Evolutionary conservation across 768 basidiomycete species (phyloP).

Genomic region (Psilocybe cyanescens): DNA sequence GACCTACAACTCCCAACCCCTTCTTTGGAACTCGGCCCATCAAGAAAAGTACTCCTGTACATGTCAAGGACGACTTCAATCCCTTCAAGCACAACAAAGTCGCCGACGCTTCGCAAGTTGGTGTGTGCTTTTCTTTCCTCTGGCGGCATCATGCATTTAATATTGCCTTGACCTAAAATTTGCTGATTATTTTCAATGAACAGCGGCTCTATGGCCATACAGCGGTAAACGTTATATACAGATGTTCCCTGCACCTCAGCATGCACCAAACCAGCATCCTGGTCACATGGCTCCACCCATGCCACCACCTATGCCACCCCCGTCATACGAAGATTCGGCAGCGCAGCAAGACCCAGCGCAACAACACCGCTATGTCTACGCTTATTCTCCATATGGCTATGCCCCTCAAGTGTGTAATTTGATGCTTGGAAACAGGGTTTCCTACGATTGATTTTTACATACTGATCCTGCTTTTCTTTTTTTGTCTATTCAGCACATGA

Average conservation of each 20-base stretch:
- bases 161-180: background rate
- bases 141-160: background rate
- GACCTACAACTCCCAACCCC: slow-evolving; percentile 68
- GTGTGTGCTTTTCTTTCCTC: slow-evolving; percentile 50
- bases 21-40: slow-evolving; percentile 86
- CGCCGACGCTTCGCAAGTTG: slow-evolving; percentile 69
- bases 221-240: slow-evolving; percentile 83
- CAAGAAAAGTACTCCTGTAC: slow-evolving; percentile 77
- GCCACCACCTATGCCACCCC: slow-evolving; percentile 72
- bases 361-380: slow-evolving; percentile 65
- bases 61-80: slow-evolving; percentile 96
- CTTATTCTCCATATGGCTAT: slow-evolving; percentile 78
- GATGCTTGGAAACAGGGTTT: background rate
- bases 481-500: slow-evolving; percentile 61
- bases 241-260: slow-evolving; percentile 72
- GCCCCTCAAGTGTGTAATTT: slow-evolving; percentile 65
- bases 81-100: slow-evolving; percentile 92
- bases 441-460: background rate
- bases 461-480: background rate
- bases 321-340: slow-evolving; percentile 81
- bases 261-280: slow-evolving; percentile 65
- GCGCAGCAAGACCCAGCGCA: slow-evolving; percentile 55
- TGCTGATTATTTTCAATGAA: slow-evolving; percentile 1
- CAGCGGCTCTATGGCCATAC: slow-evolving; percentile 86
- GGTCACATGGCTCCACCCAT: slow-evolving; percentile 69